phyloP scores from a whole-genome alignment of 257 asterid species.

The Capsicum baccatum region DNA sequence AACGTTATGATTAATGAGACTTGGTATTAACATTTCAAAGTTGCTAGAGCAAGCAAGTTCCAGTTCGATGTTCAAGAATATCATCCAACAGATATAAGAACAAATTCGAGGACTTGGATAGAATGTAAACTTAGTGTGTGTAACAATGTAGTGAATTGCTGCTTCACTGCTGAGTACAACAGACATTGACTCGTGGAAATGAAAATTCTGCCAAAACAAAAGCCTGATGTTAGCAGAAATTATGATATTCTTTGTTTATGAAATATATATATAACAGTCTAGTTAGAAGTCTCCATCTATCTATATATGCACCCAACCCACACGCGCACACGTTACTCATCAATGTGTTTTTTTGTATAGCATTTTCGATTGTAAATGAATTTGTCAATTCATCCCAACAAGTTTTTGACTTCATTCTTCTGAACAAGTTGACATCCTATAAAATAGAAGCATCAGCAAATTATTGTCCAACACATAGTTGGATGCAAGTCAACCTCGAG shows the following conservation, averaged over 20 bases:
- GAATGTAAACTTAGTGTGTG: not conserved
- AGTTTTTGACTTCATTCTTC: not conserved
- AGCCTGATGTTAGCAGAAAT: not conserved
- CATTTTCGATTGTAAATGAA: not conserved
- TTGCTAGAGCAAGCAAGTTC: not conserved
- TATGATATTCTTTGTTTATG: not conserved
- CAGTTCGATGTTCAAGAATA: not conserved
- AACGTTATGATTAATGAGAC: not conserved
- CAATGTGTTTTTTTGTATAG: not conserved
- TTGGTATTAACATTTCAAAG: not conserved
- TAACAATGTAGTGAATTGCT: not conserved
- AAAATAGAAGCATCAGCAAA: not conserved
- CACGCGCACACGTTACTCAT: not conserved
- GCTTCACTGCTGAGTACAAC: not conserved
- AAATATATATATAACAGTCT: not conserved
- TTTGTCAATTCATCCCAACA: not conserved
- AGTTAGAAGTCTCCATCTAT: not conserved
- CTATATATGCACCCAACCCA: not conserved
- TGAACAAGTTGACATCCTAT: not conserved
- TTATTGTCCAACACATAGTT: not conserved
- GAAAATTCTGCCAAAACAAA: not conserved
- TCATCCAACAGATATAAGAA: not conserved
- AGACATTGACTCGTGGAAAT: not conserved
- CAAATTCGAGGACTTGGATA: not conserved
- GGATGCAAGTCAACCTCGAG: not conserved